Evolutionary conservation across 2,329 filamentous ascomycete genomes (phyloP).

Genomic region (Claviceps arundinis): DNA sequence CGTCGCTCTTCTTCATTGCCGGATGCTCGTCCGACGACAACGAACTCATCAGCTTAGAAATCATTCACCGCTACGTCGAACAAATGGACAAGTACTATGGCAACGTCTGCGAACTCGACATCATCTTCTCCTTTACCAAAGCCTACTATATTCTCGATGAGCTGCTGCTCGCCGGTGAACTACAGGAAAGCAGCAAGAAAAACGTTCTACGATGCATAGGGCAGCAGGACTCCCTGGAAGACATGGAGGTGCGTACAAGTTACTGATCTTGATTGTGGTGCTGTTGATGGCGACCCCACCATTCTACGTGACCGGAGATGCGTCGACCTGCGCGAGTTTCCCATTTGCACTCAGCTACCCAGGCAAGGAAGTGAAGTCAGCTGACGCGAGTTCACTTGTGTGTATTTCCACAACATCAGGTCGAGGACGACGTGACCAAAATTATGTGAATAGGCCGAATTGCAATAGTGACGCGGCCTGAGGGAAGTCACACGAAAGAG

Average conservation of each 20-base stretch:
- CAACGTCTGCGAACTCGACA: conserved; percentile 98
- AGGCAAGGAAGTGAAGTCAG: conserved; percentile 10
- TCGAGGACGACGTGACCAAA: conserved; percentile 81
- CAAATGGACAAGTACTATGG: conserved; percentile 99
- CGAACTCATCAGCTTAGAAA: conserved; percentile 93
- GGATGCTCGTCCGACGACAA: conserved; percentile 96
- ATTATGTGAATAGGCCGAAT: conserved; percentile 52
- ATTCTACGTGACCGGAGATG: background rate
- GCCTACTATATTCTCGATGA: conserved; percentile 99
- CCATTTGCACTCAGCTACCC: background rate
- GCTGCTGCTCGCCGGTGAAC: conserved; percentile 82
- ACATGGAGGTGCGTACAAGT: conserved; percentile 80
- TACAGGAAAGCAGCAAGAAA: conserved; percentile 99
- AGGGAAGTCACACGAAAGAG: background rate
- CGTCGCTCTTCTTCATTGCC: conserved; percentile 97
- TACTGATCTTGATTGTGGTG: conserved; percentile 7
- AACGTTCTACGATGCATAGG: conserved; percentile 92
- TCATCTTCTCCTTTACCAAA: conserved; percentile 99
- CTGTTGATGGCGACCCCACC: background rate
- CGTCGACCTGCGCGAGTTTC: background rate
- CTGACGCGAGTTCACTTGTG: conserved; percentile 16
- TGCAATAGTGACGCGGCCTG: background rate
- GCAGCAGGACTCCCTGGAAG: conserved; percentile 93
- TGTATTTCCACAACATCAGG: conserved; percentile 37
- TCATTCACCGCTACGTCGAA: conserved; percentile 98